Percentiles rank a stretch among this genome's conserved stretches.
These are phyloP conservation scores for Ceratobasidium sp. DNA, from an alignment of 1,284 basidiomycete genomes.

Conservation along the genomic window DNA sequence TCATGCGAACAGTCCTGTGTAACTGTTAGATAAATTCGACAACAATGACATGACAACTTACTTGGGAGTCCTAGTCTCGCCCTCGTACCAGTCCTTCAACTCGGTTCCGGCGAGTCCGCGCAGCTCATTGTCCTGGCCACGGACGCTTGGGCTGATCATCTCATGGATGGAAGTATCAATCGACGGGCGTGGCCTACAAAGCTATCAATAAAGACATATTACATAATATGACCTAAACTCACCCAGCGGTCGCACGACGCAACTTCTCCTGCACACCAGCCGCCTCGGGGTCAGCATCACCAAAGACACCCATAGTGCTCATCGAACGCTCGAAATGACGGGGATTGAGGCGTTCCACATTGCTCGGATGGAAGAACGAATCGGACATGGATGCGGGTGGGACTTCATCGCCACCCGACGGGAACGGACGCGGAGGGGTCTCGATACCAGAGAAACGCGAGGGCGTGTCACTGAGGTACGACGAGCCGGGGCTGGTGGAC, in stretches of 20 bases:
- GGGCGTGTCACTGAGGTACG: neutral
- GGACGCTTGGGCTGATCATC: slow-evolving; percentile 27
- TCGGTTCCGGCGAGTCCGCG: slow-evolving; percentile 19
- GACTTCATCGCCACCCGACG: neutral
- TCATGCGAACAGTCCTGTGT: slow-evolving; percentile 27
- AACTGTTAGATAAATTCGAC: neutral
- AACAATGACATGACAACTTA: neutral
- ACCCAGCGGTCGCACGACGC: neutral
- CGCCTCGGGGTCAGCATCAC: slow-evolving; percentile 25
- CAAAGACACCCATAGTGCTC: slow-evolving; percentile 33
- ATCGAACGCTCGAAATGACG: slow-evolving; percentile 29
- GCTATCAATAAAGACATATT: neutral
- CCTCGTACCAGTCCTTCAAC: slow-evolving; percentile 28
- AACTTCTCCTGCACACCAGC: slow-evolving; percentile 24
- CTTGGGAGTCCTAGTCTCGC: slow-evolving; percentile 21
- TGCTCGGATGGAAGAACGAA: slow-evolving; percentile 32
- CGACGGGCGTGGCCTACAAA: neutral
- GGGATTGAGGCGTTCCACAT: slow-evolving; percentile 18
- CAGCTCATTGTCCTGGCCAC: slow-evolving; percentile 9
- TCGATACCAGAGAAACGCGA: slow-evolving; percentile 6
- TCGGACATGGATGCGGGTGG: slow-evolving; percentile 13
- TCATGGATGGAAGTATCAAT: slow-evolving; percentile 30
- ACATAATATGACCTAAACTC: neutral
- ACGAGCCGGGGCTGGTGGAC: neutral
- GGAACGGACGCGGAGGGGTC: slow-evolving; percentile 9